Evolutionary conservation across 495 filamentous ascomycete genomes (phyloP).

Genomic region (Penicillium bialowiezense): DNA sequence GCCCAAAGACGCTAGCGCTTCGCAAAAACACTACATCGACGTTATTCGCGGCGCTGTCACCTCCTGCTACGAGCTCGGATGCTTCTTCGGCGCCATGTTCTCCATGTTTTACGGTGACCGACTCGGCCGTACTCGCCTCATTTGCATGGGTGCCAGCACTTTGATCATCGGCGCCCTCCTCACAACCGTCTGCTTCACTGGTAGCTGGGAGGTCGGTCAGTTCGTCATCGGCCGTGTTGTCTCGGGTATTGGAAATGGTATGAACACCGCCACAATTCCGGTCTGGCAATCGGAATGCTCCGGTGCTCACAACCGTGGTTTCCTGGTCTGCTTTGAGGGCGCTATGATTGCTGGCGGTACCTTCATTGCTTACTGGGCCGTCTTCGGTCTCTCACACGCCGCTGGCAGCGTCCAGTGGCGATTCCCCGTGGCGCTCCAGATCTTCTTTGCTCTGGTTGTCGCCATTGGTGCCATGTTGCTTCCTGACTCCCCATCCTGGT

Average conservation of each 20-base stretch:
- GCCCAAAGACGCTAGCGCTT: conserved; percentile 1
- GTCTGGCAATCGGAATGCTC: conserved; percentile 45
- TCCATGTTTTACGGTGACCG: conserved; percentile 46
- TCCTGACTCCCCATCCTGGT: conserved; percentile 33
- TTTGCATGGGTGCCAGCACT: conserved; percentile 43
- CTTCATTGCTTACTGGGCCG: conserved; percentile 39
- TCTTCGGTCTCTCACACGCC: conserved; percentile 43
- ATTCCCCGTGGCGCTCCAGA: conserved; percentile 47
- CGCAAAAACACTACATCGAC: conserved; percentile 11
- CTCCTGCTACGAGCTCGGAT: conserved; percentile 54
- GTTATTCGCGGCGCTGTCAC: conserved; percentile 37
- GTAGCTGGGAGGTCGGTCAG: conserved; percentile 30
- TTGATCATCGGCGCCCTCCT: conserved; percentile 52
- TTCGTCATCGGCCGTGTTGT: conserved; percentile 43
- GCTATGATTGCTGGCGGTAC: conserved; percentile 33
- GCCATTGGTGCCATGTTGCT: conserved; percentile 24
- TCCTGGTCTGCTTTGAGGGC: conserved; percentile 32
- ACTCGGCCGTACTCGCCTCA: conserved; percentile 48
- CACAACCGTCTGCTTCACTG: conserved; percentile 41
- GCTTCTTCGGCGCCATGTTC: conserved; percentile 52
- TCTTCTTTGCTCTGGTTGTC: conserved; percentile 35
- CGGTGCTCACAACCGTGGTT: conserved; percentile 28
- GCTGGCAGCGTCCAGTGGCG: conserved; percentile 40
- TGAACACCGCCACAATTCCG: conserved; percentile 39
- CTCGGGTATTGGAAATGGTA: conserved; percentile 41